phyloP scores from a whole-genome alignment of 208 protist species.

The Trypanosoma cruzi region DNA sequence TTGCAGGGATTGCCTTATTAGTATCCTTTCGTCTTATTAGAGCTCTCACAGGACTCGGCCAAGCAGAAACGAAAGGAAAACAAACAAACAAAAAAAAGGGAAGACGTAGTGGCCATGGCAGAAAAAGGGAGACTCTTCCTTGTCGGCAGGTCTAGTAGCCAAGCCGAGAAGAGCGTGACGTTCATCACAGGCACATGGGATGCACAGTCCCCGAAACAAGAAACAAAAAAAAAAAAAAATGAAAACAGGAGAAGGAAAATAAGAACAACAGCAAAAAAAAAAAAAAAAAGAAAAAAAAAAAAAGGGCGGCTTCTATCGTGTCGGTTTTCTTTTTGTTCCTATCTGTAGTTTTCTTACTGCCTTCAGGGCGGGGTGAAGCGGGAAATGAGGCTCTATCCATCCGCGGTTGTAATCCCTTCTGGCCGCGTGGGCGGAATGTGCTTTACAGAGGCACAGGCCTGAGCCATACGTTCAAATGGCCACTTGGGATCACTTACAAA shows the following conservation, averaged over 20 bases:
- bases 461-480: slow-evolving; percentile 48
- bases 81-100: no score
- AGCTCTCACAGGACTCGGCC: no score
- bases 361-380: neutral
- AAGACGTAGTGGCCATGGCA: no score
- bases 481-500: slow-evolving; percentile 55
- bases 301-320: neutral
- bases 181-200: neutral
- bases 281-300: slow-evolving; percentile 20
- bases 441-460: slow-evolving; percentile 54
- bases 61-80: no score
- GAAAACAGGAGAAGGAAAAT: neutral
- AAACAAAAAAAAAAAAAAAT: slow-evolving; percentile 27
- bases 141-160: neutral
- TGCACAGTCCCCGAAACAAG: neutral
- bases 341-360: neutral
- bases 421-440: slow-evolving; percentile 17
- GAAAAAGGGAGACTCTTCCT: neutral
- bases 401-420: neutral
- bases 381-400: slow-evolving; percentile 4
- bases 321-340: slow-evolving; percentile 1
- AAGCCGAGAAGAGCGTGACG: neutral
- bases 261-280: slow-evolving; percentile 6
- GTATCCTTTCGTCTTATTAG: no score
- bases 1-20: no score